Base-by-base conservation (phyloP, 1,139 yeast genomes). In the Yamadazyma dendronema region DNA sequence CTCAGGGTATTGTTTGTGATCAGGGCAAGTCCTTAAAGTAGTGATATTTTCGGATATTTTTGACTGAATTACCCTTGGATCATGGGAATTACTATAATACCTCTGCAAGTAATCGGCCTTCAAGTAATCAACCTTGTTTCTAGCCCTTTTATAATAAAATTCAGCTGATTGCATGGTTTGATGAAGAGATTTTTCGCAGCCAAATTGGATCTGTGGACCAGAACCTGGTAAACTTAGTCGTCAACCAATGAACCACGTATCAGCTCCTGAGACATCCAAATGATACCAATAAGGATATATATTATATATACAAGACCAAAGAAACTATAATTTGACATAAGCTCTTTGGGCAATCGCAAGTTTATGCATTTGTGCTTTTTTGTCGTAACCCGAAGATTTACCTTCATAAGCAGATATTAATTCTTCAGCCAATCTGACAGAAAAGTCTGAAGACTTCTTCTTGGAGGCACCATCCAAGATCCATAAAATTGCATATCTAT, bases 361-460 rank as follows among this genome's bases (percentile, higher is more conserved):
- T 66, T 83, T 87, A 64, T 90, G 97, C 74, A 86, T 80, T 54
- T 79, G 82, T 33, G 80, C 77, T 64, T 82, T 82, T 70, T 85
- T 89, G 44, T 87, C 97, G 60, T 79, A 85, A 21, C 95, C 92
- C 30, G 90, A 72, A 32, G 94, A 80, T 57, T 79, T 80, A 37
- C 96, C 96, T 52, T 78, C 81, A 50, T 72, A 72, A 22, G 94
- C 94, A 38, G 84, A 70, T 31, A 88, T 61, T 43, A 92, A 77
- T 61, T 92, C 97, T 63, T 92, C 97, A 24, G 92, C 92, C 42
- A 92, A 72, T 55, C 97, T 77, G 23, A 92, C 97, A 1, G 95
- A 72, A 53, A 84, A 84, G 53, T 86, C 94, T 42, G 81, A 78
- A 15, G 92, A 81, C 37, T 81, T 83, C 60, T 95, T 82, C 57